phyloP scores from a whole-genome alignment of 1,139 yeast species.

The Ashbya aceris region DNA sequence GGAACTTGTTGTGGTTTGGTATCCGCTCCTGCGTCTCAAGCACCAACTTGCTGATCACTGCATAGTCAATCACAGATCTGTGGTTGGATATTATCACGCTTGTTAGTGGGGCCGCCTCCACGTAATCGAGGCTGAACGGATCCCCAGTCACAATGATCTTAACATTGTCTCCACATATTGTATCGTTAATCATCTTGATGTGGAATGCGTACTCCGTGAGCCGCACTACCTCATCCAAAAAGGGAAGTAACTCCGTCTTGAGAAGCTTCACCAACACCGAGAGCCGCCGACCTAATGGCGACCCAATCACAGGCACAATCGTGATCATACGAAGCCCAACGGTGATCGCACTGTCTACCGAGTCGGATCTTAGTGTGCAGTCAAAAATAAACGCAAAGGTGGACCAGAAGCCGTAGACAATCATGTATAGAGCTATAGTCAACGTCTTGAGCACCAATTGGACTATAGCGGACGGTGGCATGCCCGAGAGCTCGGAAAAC shows the following conservation, averaged over 20 bases:
- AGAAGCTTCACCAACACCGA: constrained; percentile 3
- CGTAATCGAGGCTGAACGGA: constrained; percentile 11
- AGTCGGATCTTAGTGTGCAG: neutral
- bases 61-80: constrained; percentile 27
- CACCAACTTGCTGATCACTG: constrained; percentile 18
- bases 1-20: constrained; percentile 8
- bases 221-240: constrained; percentile 6
- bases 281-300: constrained; percentile 3
- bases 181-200: constrained; percentile 15
- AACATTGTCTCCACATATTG: constrained; percentile 16
- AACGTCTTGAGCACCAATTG: neutral
- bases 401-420: neutral
- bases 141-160: constrained; percentile 20
- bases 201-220: constrained; percentile 16
- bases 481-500: neutral
- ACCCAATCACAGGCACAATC: constrained; percentile 20
- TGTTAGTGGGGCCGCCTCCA: constrained; percentile 12
- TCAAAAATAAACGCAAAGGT: neutral
- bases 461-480: neutral
- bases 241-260: constrained; percentile 8
- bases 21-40: constrained; percentile 6
- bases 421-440: neutral
- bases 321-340: constrained; percentile 1
- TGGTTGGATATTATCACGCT: constrained; percentile 26
- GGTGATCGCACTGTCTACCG: neutral